A percentile compares a stretch with the other conserved stretches of the same genome.
These are phyloP conservation scores for Zoysia pacifica DNA, from an alignment of 176 grass and related monocot genomes.

Conservation along the genomic window DNA sequence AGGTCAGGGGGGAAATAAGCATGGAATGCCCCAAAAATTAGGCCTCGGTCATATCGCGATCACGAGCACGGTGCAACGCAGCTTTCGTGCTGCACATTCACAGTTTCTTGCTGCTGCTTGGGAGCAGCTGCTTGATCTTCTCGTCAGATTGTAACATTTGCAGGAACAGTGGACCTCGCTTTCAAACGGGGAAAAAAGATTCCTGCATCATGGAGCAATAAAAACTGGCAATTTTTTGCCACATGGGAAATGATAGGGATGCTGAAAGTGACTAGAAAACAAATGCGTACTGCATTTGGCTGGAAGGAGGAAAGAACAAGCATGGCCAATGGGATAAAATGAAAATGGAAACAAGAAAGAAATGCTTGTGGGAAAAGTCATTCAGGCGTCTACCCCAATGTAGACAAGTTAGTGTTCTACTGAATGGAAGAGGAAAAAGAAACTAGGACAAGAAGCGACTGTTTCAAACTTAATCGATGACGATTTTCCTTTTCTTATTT, in stretches of 20 bases:
- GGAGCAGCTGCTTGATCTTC: slow-evolving; percentile 1
- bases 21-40: not conserved
- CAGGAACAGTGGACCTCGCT: slow-evolving; percentile 27
- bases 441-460: not conserved
- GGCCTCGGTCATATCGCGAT: not conserved
- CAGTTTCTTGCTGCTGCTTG: not conserved
- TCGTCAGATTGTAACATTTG: slow-evolving; percentile 7
- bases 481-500: too few relatives aligned
- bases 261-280: slow-evolving; percentile 27
- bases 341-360: not conserved
- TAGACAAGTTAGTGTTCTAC: not conserved
- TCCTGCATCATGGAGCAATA: not conserved
- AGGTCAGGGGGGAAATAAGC: not conserved
- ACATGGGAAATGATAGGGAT: not conserved
- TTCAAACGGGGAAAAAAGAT: slow-evolving; percentile 3
- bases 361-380: not conserved
- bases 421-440: not conserved
- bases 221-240: slow-evolving; percentile 24
- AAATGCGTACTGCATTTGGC: not conserved
- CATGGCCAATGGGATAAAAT: not conserved
- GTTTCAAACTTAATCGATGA: too few relatives aligned
- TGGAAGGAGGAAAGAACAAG: not conserved
- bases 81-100: not conserved
- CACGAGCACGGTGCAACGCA: not conserved
- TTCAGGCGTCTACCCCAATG: not conserved